Base-by-base conservation (phyloP, 805 yeast genomes). In the Schwanniomyces pseudopolymorphus region DNA sequence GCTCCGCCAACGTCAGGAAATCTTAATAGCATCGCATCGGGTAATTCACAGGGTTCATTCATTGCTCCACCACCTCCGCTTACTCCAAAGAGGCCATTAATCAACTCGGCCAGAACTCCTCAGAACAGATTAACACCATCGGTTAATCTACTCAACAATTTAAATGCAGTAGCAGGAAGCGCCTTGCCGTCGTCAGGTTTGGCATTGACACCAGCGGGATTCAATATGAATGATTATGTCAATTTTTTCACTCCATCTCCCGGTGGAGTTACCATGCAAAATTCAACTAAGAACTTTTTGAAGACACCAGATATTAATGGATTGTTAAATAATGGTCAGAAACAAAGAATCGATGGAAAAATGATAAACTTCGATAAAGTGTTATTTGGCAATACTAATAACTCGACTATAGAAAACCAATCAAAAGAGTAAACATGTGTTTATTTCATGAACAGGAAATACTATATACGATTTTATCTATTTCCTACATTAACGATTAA, bases 201-300 rank as follows among this genome's bases (percentile, higher is more conserved):
- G 36, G 72, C 75, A 11, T 72, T 74, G 26, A 64, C 77, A 7
- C 85, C 87, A 0, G 85, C 85, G 1, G 86, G 85, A 2, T 87
- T 88, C 69, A 87, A 88, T 63, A 81, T 88, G 83, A 84, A 81
- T 59, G 96, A 88, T 60, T 88, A 87, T 61, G 85, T 89, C 33
- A 85, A 88, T 59, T 75, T 86, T 51, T 84, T 84, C 60, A 83
- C 91, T 1, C 94, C 94, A 3, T 81, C 87, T 8, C 87, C 87
- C 2, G 72, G 74, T 4, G 55, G 57, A 24, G 50, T 46, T 13
- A 45, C 39, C 26, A 33, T 40, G 20, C 43, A 40, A 28, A 35
- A 51, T 50, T 21, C 41, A 20, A 36, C 27, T 10, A 63, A 56
- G 39, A 64, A 62, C 45, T 60, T 71, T 36, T 55, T 70, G 48